Percentiles rank a stretch among this genome's conserved stretches.
phyloP scores from a whole-genome alignment of 495 filamentous ascomycete genomes.

The Podospora anserina region DNA sequence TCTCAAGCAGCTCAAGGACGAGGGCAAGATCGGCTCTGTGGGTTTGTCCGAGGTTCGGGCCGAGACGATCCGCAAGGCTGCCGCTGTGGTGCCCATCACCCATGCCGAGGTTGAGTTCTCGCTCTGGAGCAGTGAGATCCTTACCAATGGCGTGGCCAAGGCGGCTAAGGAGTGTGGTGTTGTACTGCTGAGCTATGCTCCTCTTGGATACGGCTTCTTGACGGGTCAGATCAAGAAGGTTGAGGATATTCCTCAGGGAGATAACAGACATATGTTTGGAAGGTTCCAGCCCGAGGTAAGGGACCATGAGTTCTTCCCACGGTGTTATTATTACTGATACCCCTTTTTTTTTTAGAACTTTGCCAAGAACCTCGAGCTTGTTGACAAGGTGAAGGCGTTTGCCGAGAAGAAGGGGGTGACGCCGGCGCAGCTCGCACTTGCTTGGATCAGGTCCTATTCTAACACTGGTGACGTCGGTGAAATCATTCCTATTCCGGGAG shows the following conservation, averaged over 20 bases:
- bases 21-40: slow-evolving; percentile 78
- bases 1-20: slow-evolving; percentile 63
- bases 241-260: slow-evolving; percentile 53
- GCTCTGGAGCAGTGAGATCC: slow-evolving; percentile 62
- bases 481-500: slow-evolving; percentile 84
- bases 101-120: slow-evolving; percentile 80
- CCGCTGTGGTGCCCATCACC: slow-evolving; percentile 63
- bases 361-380: slow-evolving; percentile 68
- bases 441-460: slow-evolving; percentile 60
- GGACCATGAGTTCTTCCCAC: slow-evolving; percentile 23
- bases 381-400: slow-evolving; percentile 60
- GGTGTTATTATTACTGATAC: slow-evolving; percentile 34
- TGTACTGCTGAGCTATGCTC: slow-evolving; percentile 62
- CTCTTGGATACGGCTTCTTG: slow-evolving; percentile 48
- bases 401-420: slow-evolving; percentile 68
- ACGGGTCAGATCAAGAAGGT: slow-evolving; percentile 61
- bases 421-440: slow-evolving; percentile 72
- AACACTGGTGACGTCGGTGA: slow-evolving; percentile 59
- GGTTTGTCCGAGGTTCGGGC: slow-evolving; percentile 69
- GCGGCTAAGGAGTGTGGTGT: slow-evolving; percentile 69
- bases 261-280: too few species aligned
- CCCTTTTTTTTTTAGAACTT: slow-evolving; percentile 70
- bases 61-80: slow-evolving; percentile 70
- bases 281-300: too few species aligned
- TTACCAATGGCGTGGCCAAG: slow-evolving; percentile 69